Evolutionary conservation across 371 early-diverging fungal genomes (phyloP), one percentile per base, ranked within the genome.

Genomic region (Choanephora cucurbitarum): DNA sequence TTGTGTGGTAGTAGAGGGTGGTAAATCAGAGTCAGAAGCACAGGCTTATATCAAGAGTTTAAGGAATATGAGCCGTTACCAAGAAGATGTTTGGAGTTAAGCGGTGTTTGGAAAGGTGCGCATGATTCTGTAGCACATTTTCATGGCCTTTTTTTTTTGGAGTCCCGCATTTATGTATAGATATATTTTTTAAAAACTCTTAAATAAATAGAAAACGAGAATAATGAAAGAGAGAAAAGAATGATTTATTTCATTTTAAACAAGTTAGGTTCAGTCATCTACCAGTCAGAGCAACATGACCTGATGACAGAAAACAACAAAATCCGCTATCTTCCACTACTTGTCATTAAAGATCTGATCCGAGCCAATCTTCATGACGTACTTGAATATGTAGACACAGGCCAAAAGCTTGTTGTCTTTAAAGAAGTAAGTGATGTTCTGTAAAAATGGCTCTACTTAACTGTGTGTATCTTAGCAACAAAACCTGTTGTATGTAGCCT

Each of bases 81-180:
- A 90, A 66, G 97, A 96, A 72, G 98, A 97, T 81, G 93, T 96
- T 19, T 97, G 98, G 98, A 78, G 85, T 57, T 90, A 87, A 65
- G n/a, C n/a, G n/a, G n/a, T n/a, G n/a, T n/a, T n/a, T n/a, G n/a
- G n/a, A n/a, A n/a, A n/a, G n/a, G n/a, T n/a, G n/a, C n/a, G n/a
- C n/a, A 52, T 57, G 9, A 23, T 22, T 34, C 19, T 10, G 18
- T 40, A 23, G 14, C 40, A 40, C 7, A 7, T 28, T 28, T 28
- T 28, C 7, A 28, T 28, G 3, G 3, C 28, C 28, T 28, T 28
- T 28, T 28, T 28, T 28, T 28, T 28, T n/a, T n/a, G n/a, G n/a
- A n/a, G n/a, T n/a, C n/a, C n/a, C n/a, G n/a, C n/a, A n/a, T n/a
- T n/a, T n/a, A n/a, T n/a, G n/a, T n/a, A n/a, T n/a, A n/a, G n/a